These are phyloP conservation scores for Eremothecium gossypii DNA, from an alignment of 1,139 yeast genomes.

Conservation along the genomic window DNA sequence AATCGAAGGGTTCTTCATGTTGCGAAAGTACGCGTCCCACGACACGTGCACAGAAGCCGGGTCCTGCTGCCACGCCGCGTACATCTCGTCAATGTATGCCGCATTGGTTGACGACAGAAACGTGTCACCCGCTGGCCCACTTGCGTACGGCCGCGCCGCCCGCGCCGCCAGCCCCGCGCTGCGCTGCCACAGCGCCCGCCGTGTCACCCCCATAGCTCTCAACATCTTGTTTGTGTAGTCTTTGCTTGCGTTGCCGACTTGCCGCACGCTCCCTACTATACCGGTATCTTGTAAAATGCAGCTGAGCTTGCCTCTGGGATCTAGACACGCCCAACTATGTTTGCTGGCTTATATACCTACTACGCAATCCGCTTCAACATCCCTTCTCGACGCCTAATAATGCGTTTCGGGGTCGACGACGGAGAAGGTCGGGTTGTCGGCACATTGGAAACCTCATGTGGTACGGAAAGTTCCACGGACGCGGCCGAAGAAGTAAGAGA, in stretches of 20 bases:
- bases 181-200: constrained; percentile 5
- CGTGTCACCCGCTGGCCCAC: constrained; percentile 37
- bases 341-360: too few relatives aligned
- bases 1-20: constrained; percentile 60
- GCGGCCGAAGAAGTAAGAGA: too few relatives aligned
- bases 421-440: neutral
- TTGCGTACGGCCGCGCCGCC: neutral
- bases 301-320: too few relatives aligned
- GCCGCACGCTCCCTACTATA: neutral
- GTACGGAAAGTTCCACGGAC: neutral
- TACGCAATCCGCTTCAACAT: too few relatives aligned
- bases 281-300: too few relatives aligned
- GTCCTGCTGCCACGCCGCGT: constrained; percentile 85
- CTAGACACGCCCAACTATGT: too few relatives aligned
- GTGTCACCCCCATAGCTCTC: constrained; percentile 6
- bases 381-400: too few relatives aligned
- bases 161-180: neutral
- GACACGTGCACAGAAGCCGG: constrained; percentile 88
- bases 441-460: neutral
- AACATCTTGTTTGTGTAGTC: constrained; percentile 3
- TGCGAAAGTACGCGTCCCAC: constrained; percentile 93
- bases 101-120: constrained; percentile 83
- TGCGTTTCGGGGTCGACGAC: constrained; percentile 3
- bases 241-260: neutral
- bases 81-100: constrained; percentile 95